phyloP scores from a whole-genome alignment of 345 rosid genomes.

The Aethionema arabicum region DNA sequence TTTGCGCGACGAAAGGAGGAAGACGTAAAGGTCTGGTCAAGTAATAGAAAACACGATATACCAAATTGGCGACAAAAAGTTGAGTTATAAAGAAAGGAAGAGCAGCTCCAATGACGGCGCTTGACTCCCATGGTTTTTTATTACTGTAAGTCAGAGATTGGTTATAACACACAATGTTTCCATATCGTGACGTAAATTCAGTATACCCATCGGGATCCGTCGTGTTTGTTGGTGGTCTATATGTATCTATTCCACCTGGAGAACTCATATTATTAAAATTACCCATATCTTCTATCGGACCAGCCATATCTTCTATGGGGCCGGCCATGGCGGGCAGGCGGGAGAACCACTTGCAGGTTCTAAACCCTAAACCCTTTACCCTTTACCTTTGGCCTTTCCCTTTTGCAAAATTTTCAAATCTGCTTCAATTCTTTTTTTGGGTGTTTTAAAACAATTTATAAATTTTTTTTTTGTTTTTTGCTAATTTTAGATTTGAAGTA shows the following conservation, averaged over 20 bases:
- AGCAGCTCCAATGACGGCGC: neutral
- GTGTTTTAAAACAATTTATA: neutral
- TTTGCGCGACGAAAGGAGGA: slow-evolving; percentile 41
- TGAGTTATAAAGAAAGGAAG: slow-evolving; percentile 29
- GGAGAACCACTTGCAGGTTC: too few relatives aligned
- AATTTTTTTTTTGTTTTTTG: neutral
- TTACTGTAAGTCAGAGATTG: neutral
- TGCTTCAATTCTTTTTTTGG: slow-evolving; percentile 25
- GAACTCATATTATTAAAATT: too few relatives aligned
- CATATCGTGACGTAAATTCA: too few relatives aligned
- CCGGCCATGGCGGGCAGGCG: too few relatives aligned
- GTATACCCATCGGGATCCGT: too few relatives aligned
- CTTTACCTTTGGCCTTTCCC: too few relatives aligned
- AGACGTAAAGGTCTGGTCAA: slow-evolving; percentile 23
- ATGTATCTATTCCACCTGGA: too few relatives aligned
- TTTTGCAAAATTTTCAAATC: slow-evolving; percentile 1
- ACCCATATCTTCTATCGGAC: too few relatives aligned
- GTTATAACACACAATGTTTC: slow-evolving; percentile 27
- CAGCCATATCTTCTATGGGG: too few relatives aligned
- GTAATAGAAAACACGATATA: slow-evolving; percentile 18
- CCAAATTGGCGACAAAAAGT: slow-evolving; percentile 24
- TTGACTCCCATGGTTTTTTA: slow-evolving; percentile 5
- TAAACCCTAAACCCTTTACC: too few relatives aligned
- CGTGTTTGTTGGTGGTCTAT: too few relatives aligned
- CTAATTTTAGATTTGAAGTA: slow-evolving; percentile 25